These are phyloP conservation scores for Maudiozyma saulgeensis DNA, from an alignment of 805 yeast species.

Conservation along the genomic window DNA sequence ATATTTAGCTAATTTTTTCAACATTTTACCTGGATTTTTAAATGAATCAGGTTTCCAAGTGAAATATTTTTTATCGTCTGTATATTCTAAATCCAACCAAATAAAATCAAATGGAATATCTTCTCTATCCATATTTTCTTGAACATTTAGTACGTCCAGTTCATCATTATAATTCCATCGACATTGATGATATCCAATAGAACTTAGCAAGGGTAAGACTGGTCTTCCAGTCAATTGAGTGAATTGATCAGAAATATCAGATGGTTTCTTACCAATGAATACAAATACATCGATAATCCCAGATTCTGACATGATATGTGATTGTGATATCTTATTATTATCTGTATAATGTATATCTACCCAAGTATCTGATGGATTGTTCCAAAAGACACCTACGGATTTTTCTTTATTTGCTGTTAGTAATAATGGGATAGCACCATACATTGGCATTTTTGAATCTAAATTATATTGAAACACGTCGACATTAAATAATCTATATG, in stretches of 20 bases:
- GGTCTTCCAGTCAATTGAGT: conserved; percentile 66
- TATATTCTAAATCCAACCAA: conserved; percentile 92
- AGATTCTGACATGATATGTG: conserved; percentile 93
- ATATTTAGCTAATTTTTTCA: conserved; percentile 51
- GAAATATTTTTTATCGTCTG: conserved; percentile 78
- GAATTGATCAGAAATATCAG: conserved; percentile 48
- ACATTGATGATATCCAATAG: conserved; percentile 91
- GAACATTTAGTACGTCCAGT: conserved; percentile 69
- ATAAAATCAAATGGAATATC: conserved; percentile 81
- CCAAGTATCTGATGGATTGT: conserved; percentile 87
- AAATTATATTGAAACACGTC: conserved; percentile 92
- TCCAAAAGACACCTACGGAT: conserved; percentile 80
- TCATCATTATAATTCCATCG: conserved; percentile 95
- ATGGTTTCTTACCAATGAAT: conserved; percentile 51
- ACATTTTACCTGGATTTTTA: conserved; percentile 65
- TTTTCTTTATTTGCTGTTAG: conserved; percentile 48
- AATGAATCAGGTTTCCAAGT: conserved; percentile 77
- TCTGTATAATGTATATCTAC: conserved; percentile 46
- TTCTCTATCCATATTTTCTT: conserved; percentile 56
- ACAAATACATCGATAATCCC: conserved; percentile 73
- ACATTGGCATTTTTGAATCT: conserved; percentile 80
- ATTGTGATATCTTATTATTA: conserved; percentile 25
- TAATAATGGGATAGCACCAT: conserved; percentile 88
- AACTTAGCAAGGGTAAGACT: conserved; percentile 61
- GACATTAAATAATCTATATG: conserved; percentile 83